Evolutionary conservation across 73 alveolate genomes (phyloP).

Genomic region (Paramecium biaurelia): DNA sequence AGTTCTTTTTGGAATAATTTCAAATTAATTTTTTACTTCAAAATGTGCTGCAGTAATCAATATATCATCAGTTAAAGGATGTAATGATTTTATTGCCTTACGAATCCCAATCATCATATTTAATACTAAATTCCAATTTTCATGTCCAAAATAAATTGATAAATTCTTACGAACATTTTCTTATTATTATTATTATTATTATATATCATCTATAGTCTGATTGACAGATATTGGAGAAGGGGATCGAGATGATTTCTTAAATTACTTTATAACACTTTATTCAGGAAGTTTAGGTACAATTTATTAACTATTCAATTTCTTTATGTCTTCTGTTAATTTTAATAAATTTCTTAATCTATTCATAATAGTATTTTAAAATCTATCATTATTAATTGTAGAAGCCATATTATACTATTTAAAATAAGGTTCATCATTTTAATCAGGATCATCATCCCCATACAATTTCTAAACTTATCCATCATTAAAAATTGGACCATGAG

Average conservation of each 20-base stretch:
- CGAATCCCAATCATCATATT: slow-evolving; percentile 93
- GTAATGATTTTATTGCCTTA: slow-evolving; percentile 83
- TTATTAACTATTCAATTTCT: not conserved
- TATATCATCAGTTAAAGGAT: slow-evolving; percentile 64
- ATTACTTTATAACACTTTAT: not conserved
- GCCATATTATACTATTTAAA: not conserved
- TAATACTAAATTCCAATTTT: slow-evolving; percentile 84
- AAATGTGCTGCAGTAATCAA: slow-evolving; percentile 73
- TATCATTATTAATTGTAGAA: not conserved
- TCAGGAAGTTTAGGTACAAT: not conserved
- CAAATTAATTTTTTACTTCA: slow-evolving; percentile 73
- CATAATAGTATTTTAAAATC: slow-evolving; percentile 10
- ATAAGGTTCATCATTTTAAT: not conserved
- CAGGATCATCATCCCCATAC: slow-evolving; percentile 54
- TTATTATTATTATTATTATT: not conserved
- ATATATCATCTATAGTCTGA: not conserved
- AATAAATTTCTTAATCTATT: not conserved
- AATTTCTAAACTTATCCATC: slow-evolving; percentile 28
- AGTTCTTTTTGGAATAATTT: slow-evolving; percentile 77
- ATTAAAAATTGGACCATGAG: slow-evolving; percentile 43
- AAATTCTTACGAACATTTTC: slow-evolving; percentile 40
- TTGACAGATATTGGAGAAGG: not conserved
- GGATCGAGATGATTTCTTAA: not conserved
- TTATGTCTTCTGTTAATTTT: not conserved
- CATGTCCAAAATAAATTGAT: slow-evolving; percentile 82